These are phyloP conservation scores for Pseudoscleropodium purum DNA, from an alignment of 225 moss, liverwort and hornwort genomes.

Conservation along the genomic window DNA sequence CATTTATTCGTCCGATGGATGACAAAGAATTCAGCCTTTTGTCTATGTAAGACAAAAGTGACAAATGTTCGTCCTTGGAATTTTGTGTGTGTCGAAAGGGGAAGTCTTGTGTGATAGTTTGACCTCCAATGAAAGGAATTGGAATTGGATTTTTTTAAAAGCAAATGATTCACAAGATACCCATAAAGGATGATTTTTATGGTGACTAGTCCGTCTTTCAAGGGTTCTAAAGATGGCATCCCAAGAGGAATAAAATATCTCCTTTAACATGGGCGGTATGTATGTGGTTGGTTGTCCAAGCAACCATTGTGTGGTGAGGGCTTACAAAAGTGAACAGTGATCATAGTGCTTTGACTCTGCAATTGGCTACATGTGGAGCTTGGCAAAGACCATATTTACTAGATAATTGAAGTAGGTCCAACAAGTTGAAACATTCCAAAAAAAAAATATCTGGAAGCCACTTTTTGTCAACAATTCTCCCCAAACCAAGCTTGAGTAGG, in stretches of 20 bases:
- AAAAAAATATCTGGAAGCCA: accelerated
- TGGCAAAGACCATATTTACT: background rate
- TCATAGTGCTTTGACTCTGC: background rate
- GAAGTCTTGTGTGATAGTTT: background rate
- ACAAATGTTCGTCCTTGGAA: too few species aligned
- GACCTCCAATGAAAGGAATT: background rate
- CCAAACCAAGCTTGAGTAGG: accelerated
- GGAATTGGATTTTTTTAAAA: background rate
- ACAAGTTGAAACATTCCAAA: background rate
- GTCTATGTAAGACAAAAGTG: background rate
- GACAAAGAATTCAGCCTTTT: background rate
- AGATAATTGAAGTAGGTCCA: too few species aligned
- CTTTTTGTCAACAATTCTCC: background rate
- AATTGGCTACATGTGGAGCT: accelerated
- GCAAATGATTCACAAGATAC: background rate
- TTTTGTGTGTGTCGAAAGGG: background rate
- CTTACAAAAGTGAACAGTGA: background rate
- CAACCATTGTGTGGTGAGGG: background rate
- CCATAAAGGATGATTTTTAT: accelerated
- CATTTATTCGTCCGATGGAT: accelerated
- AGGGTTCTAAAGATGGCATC: background rate
- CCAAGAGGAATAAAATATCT: too few species aligned
- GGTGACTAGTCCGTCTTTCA: accelerated
- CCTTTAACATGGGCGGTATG: background rate
- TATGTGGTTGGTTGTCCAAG: background rate